Conservation (phyloP, 768 basidiomycete species). For the Podaxis rugospora region DNA sequence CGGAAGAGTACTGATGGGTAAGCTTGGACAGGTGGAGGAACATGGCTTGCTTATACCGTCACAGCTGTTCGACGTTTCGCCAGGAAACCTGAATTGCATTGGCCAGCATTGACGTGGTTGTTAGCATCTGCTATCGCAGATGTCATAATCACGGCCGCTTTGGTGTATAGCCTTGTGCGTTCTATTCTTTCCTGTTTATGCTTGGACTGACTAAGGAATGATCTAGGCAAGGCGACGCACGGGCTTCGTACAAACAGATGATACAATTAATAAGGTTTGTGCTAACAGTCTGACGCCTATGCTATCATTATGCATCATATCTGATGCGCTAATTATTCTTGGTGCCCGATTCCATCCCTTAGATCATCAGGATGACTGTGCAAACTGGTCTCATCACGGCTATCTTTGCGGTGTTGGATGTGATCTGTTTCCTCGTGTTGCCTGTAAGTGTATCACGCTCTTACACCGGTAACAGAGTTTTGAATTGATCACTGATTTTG, state of each 20-base stretch:
- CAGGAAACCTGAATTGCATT: constrained; percentile 25
- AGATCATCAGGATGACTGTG: constrained; percentile 20
- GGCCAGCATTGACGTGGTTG: constrained; percentile 39
- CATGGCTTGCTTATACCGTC: constrained; percentile 26
- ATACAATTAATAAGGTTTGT: constrained; percentile 26
- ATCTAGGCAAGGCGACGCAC: constrained; percentile 31
- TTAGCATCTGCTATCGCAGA: constrained; percentile 39
- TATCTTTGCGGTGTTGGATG: constrained; percentile 25
- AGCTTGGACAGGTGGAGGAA: constrained; percentile 26
- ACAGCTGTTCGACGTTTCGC: constrained; percentile 21
- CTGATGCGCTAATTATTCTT: constrained; percentile 18
- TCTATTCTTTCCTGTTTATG: neutral
- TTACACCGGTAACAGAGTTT: neutral
- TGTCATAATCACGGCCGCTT: constrained; percentile 37
- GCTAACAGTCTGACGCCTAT: no score
- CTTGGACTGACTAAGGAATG: neutral
- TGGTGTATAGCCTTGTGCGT: constrained; percentile 40
- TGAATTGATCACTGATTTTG: neutral
- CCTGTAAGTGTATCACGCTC: constrained; percentile 17
- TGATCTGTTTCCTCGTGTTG: constrained; percentile 23
- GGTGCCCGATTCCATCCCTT: neutral
- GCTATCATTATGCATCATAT: constrained; percentile 10
- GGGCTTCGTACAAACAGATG: constrained; percentile 30
- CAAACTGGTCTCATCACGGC: constrained; percentile 27
- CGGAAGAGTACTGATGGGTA: neutral